These are phyloP conservation scores for Cytospora piceicola DNA, from an alignment of 2,329 filamentous ascomycete species.

Conservation along the genomic window DNA sequence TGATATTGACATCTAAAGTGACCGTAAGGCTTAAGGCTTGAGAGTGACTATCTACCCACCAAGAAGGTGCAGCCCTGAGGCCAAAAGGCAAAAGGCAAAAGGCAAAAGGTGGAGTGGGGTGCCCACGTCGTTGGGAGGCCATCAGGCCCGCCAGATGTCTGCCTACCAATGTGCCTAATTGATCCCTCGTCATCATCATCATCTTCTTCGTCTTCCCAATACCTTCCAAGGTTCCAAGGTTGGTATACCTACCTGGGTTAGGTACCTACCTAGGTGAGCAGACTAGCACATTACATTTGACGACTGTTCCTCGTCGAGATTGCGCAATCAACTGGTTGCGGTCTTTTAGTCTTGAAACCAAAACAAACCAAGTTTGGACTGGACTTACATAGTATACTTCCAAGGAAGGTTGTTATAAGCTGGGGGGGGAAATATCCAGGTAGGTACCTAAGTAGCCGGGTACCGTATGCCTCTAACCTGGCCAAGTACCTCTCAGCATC, in stretches of 20 bases:
- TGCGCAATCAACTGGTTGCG: constrained; percentile 1
- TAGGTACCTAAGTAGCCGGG: no score
- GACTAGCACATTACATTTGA: neutral
- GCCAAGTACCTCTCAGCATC: constrained; percentile 2
- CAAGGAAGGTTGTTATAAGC: no score
- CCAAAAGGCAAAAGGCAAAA: no score
- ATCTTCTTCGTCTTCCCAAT: no score
- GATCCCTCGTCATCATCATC: neutral
- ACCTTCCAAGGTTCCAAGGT: neutral
- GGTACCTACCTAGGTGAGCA: neutral
- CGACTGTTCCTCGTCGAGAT: neutral
- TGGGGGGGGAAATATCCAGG: neutral
- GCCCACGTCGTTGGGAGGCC: neutral
- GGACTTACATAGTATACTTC: no score
- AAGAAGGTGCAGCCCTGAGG: neutral
- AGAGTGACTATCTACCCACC: no score
- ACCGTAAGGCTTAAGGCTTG: neutral
- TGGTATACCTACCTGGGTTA: no score
- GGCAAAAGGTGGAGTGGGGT: neutral
- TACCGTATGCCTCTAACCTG: neutral
- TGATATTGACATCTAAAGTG: no score
- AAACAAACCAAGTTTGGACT: neutral
- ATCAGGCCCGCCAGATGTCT: neutral
- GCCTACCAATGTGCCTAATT: neutral
- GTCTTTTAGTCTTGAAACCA: neutral